A percentile compares a stretch with the other conserved stretches of the same genome.
Evolutionary conservation across 1,284 basidiomycete species (phyloP).

Genomic region (Puccinia coronata): DNA sequence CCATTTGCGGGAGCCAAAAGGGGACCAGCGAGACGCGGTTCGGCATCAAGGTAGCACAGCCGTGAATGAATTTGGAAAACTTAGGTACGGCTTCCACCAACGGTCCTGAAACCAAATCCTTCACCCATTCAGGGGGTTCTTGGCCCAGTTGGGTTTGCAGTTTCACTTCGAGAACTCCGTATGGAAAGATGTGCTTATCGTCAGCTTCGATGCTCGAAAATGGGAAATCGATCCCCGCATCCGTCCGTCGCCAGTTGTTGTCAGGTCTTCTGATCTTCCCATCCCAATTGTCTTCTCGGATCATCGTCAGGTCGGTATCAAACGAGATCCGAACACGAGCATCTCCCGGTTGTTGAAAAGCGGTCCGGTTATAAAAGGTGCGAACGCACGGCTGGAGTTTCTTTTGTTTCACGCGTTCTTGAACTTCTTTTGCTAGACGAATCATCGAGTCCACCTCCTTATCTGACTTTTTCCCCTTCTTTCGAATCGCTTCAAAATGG

Average conservation of each 20-base stretch:
- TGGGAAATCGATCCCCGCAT: conserved; percentile 79
- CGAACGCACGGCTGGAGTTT: conserved; percentile 84
- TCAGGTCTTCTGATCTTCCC: conserved; percentile 72
- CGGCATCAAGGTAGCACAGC: conserved; percentile 57
- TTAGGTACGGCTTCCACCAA: conserved; percentile 83
- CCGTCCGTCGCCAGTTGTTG: conserved; percentile 86
- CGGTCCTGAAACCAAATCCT: conserved; percentile 89
- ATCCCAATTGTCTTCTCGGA: conserved; percentile 98
- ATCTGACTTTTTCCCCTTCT: conserved; percentile 90
- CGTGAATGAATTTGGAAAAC: conserved; percentile 42
- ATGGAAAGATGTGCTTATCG: conserved; percentile 92
- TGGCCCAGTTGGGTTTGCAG: conserved; percentile 95
- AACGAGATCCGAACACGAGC: conserved; percentile 96
- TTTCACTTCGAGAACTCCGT: conserved; percentile 91
- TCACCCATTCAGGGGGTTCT: conserved; percentile 94
- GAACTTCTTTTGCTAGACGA: conserved; percentile 92
- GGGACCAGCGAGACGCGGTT: conserved; percentile 96
- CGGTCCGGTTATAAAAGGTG: conserved; percentile 98
- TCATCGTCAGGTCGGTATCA: conserved; percentile 90
- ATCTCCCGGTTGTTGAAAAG: conserved; percentile 97
- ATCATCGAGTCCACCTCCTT: conserved; percentile 93
- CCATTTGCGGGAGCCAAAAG: conserved; percentile 89
- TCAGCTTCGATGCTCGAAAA: conserved; percentile 75
- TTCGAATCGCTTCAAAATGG: conserved; percentile 84
- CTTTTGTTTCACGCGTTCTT: conserved; percentile 84